phyloP scores from a whole-genome alignment of 371 early-diverging fungal genomes.

The Mucor lusitanicus region DNA sequence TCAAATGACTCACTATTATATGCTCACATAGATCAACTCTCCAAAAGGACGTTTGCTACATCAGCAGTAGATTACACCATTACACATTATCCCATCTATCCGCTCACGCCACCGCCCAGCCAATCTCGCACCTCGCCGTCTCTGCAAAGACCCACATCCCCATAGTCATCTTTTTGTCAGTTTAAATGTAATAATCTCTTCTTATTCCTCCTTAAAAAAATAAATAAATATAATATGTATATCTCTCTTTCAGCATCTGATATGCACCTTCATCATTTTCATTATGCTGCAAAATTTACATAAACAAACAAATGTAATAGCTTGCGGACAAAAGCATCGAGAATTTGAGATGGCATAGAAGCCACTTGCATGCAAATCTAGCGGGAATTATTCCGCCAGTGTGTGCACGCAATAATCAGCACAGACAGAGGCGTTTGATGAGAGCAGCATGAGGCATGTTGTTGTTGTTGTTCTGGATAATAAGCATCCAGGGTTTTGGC shows the following conservation, averaged over 20 bases:
- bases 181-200: not conserved
- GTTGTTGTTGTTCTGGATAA: too few relatives aligned
- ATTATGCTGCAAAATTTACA: not conserved
- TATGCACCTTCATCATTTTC: not conserved
- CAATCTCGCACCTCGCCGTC: slow-evolving; percentile 6
- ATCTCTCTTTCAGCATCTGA: not conserved
- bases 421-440: too few relatives aligned
- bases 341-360: not conserved
- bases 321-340: not conserved
- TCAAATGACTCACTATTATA: not conserved
- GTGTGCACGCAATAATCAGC: too few relatives aligned
- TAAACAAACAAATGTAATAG: not conserved
- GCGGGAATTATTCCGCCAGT: too few relatives aligned
- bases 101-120: slow-evolving; percentile 29
- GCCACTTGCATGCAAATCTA: not conserved
- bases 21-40: slow-evolving; percentile 27
- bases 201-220: not conserved
- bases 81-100: slow-evolving; percentile 34
- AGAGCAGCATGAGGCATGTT: too few relatives aligned
- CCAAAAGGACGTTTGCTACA: slow-evolving; percentile 31
- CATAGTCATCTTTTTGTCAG: not conserved
- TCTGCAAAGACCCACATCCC: not conserved
- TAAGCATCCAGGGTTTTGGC: too few relatives aligned
- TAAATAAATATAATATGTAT: not conserved
- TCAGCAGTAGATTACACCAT: slow-evolving; percentile 23